These are phyloP conservation scores for Vitis hybrid DNA, from an alignment of 177 flowering plant genomes.

Conservation along the genomic window DNA sequence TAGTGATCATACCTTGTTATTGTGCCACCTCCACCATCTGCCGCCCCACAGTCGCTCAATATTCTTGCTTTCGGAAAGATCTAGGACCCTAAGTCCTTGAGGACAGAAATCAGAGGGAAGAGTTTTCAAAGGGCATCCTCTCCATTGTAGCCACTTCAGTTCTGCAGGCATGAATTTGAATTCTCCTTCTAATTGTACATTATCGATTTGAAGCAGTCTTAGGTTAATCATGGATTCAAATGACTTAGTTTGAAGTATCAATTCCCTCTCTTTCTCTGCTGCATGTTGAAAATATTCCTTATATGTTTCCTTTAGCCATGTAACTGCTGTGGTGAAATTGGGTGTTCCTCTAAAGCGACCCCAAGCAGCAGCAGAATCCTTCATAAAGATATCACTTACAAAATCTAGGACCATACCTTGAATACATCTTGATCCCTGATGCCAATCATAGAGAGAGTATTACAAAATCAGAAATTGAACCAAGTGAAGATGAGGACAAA, in stretches of 20 bases:
- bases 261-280: conserved; percentile 9
- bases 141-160: conserved; percentile 50
- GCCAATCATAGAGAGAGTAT: neutral
- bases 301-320: conserved; percentile 8
- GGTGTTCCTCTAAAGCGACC: conserved; percentile 5
- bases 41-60: conserved; percentile 21
- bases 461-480: too few species aligned
- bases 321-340: conserved; percentile 4
- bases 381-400: conserved; percentile 1
- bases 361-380: conserved; percentile 7
- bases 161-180: conserved; percentile 29
- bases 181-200: conserved; percentile 32
- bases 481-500: too few species aligned
- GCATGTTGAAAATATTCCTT: conserved; percentile 7
- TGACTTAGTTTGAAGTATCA: conserved; percentile 11
- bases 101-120: conserved; percentile 30
- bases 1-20: conserved; percentile 11
- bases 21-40: neutral
- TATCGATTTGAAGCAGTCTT: conserved; percentile 42
- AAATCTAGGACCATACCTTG: conserved; percentile 30
- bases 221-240: conserved; percentile 31
- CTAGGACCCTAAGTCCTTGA: conserved; percentile 36
- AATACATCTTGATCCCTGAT: conserved; percentile 23
- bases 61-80: conserved; percentile 39
- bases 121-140: conserved; percentile 31